Evolutionary conservation across 73 alveolate genomes (phyloP), one percentile per base, ranked within the genome.

Genomic region (Uronychia binucleata): DNA sequence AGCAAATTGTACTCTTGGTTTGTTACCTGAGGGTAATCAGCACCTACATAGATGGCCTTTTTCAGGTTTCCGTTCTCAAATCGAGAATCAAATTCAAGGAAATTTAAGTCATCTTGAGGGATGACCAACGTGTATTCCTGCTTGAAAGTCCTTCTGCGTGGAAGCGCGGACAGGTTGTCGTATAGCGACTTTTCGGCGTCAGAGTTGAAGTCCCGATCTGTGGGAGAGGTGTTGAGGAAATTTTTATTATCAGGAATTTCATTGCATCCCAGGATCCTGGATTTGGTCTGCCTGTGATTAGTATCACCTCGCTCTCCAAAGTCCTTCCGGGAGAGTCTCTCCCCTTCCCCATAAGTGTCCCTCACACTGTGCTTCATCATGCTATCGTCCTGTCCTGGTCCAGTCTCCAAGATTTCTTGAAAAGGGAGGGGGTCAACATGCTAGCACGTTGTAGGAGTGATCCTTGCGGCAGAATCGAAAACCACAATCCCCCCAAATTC

Each of bases 1-100:
- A 77, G 27, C 77, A 90, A 58, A 31, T 86, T 84, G 58, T 90
- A 90, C 34, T 90, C 92, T 26, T 11, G 19, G 19, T 5, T 5
- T 5, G 5, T 46, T 5, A 19, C 19, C 67, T 46, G 67, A 46
- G 19, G 67, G 19, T 11, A 46, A 19, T 46, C 19, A 46, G 5
- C 19, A 19, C 67, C 19, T 46, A 46, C 67, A 46, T 46, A 46
- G 5, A 46, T 46, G 67, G 67, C 67, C 67, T 46, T 46, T 46
- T 46, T 46, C 19, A 46, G 19, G 67, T 46, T 46, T 46, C 67
- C 67, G 19, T 46, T 46, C 67, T 46, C 67, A 46, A 46, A 46
- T 46, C 67, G 19, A 46, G 67, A 46, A 19, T 46, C 67, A 46
- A 46, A 46, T 19, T 46, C 67, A 46, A 46, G 67, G 67, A 46